Evolutionary conservation across 2,329 filamentous ascomycete genomes (phyloP).

Genomic region (Teratosphaeriaceae sp.): DNA sequence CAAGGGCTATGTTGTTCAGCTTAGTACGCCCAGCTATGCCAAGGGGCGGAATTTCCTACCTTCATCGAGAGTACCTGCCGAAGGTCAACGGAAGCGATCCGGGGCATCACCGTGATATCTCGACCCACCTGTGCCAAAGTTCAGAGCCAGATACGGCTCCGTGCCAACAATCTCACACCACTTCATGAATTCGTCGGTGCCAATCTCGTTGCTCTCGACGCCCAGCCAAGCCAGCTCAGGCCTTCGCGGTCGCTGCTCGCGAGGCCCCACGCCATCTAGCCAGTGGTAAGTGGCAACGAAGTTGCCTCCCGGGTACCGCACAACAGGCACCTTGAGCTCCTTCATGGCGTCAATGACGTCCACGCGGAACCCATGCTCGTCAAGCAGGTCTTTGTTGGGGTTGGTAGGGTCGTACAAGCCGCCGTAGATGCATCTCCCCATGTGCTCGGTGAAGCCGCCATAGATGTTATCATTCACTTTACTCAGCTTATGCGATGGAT

Average conservation of each 20-base stretch:
- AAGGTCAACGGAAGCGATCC: conserved; percentile 8
- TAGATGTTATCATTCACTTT: conserved; percentile 77
- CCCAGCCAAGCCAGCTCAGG: conserved; percentile 76
- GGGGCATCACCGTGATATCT: neutral
- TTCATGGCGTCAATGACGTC: conserved; percentile 70
- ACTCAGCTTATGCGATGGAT: conserved; percentile 58
- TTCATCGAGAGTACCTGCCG: conserved; percentile 42
- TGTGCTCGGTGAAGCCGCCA: conserved; percentile 83
- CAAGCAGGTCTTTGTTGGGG: conserved; percentile 52
- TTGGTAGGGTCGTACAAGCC: conserved; percentile 76
- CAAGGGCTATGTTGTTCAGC: conserved; percentile 50
- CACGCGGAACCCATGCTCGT: conserved; percentile 67
- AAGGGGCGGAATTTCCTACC: conserved; percentile 36
- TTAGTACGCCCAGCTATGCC: neutral
- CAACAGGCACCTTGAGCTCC: conserved; percentile 68
- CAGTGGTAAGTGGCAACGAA: conserved; percentile 83
- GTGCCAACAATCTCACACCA: conserved; percentile 63
- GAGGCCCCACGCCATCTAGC: conserved; percentile 72
- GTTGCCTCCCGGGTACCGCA: conserved; percentile 78
- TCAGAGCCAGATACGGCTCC: conserved; percentile 73
- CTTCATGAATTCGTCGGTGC: conserved; percentile 79
- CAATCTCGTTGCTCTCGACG: conserved; percentile 70
- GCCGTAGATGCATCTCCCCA: conserved; percentile 84
- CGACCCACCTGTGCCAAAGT: conserved; percentile 64
- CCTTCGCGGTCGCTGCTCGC: conserved; percentile 56